Percentiles rank a stretch among this genome's conserved stretches.
phyloP scores from a whole-genome alignment of 805 yeast species.

The Candida gorgasii region DNA sequence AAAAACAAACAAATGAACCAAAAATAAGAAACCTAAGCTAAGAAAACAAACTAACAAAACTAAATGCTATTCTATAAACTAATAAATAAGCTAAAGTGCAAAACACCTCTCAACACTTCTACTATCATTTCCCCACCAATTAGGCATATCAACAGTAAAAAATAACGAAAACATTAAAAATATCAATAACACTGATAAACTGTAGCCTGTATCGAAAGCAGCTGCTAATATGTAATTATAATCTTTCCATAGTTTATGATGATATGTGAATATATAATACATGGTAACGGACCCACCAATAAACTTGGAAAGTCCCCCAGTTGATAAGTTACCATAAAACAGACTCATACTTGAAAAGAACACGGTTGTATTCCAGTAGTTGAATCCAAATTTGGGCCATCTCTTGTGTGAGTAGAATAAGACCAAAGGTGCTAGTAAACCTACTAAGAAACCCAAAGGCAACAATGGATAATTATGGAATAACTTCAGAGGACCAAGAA shows the following conservation, averaged over 20 bases:
- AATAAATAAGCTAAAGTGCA: conserved; percentile 22
- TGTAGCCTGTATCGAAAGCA: conserved; percentile 53
- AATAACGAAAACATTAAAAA: conserved; percentile 35
- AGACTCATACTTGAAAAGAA: conserved; percentile 48
- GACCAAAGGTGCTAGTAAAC: conserved; percentile 37
- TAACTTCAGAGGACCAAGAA: conserved; percentile 48
- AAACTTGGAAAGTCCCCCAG: conserved; percentile 49
- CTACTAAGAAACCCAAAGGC: conserved; percentile 47
- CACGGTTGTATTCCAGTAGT: conserved; percentile 49
- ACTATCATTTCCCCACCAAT: conserved; percentile 53
- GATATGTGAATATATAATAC: conserved; percentile 44
- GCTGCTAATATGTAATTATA: conserved; percentile 53
- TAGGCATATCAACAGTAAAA: conserved; percentile 29
- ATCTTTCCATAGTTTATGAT: conserved; percentile 39
- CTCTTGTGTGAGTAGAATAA: conserved; percentile 29
- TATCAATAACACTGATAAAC: conserved; percentile 40
- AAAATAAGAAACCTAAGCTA: too few species aligned
- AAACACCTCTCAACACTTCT: conserved; percentile 48
- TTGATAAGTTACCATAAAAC: conserved; percentile 51
- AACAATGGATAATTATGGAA: conserved; percentile 43
- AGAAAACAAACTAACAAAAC: too few species aligned
- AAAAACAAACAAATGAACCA: too few species aligned
- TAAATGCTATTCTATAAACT: neutral
- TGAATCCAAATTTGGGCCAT: conserved; percentile 27
- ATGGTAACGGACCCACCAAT: conserved; percentile 50